A percentile compares a stretch with the other conserved stretches of the same genome.
These are phyloP conservation scores for Saccharomyces paradoxus DNA, from an alignment of 805 yeast species.

Conservation along the genomic window DNA sequence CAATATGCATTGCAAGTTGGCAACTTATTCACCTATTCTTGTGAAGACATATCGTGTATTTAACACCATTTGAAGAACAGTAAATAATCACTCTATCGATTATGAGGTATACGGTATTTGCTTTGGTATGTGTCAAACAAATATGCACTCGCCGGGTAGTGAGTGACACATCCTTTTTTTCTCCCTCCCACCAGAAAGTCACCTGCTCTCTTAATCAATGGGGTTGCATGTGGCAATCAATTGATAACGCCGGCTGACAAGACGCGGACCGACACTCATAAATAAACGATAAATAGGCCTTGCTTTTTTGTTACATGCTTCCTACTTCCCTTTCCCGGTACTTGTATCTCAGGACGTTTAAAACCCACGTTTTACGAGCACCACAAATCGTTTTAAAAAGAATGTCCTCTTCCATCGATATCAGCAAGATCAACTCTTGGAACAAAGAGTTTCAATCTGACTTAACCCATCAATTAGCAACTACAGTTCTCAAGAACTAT, in stretches of 20 bases:
- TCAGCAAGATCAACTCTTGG: conserved; percentile 16
- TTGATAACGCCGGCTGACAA: neutral
- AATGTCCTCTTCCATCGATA: conserved; percentile 9
- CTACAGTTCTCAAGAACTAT: conserved; percentile 30
- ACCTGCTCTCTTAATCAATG: neutral
- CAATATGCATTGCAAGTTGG: neutral
- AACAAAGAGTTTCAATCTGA: conserved; percentile 23
- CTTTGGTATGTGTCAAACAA: neutral
- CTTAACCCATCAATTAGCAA: conserved; percentile 27
- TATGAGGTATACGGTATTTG: neutral
- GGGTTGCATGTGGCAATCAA: neutral
- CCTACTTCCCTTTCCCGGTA: neutral
- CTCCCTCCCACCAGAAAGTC: neutral
- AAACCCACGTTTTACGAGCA: neutral
- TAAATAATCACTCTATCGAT: neutral
- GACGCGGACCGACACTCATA: neutral
- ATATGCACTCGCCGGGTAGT: neutral
- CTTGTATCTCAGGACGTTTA: neutral
- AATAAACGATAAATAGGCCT: neutral
- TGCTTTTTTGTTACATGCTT: neutral
- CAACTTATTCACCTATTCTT: no score
- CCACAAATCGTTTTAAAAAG: neutral
- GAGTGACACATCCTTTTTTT: neutral
- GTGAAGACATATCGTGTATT: neutral
- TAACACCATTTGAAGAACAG: neutral